Percentiles rank a stretch among this genome's conserved stretches.
Evolutionary conservation across 192 early-diverging fungal species (phyloP).

Genomic region (Coemansia sp.): DNA sequence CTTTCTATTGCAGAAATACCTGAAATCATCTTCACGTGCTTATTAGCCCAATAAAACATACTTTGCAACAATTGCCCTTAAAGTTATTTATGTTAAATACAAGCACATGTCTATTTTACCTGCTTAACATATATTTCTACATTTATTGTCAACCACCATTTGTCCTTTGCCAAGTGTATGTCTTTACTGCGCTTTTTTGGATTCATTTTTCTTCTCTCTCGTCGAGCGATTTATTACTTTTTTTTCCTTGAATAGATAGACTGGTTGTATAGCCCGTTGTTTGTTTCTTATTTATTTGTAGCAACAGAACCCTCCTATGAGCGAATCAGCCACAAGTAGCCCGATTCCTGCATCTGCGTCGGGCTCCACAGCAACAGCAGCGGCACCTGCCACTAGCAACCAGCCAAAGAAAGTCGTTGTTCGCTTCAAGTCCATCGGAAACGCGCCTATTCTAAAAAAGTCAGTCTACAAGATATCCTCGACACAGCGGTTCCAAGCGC

Average conservation of each 20-base stretch:
- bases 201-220: too few species aligned
- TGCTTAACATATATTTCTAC: background rate
- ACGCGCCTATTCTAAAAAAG: conserved; percentile 87
- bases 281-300: background rate
- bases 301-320: too few species aligned
- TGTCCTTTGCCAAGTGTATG: background rate
- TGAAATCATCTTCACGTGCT: background rate
- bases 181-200: background rate
- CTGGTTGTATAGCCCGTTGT: too few species aligned
- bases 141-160: too few species aligned
- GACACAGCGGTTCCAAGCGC: conserved; percentile 76
- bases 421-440: conserved; percentile 77
- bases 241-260: conserved; percentile 4
- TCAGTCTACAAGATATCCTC: conserved; percentile 81
- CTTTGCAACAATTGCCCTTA: background rate
- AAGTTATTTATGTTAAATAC: too few species aligned
- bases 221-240: background rate
- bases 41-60: background rate
- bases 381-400: conserved; percentile 2
- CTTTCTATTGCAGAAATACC: background rate
- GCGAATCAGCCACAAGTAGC: conserved; percentile 7
- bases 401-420: conserved; percentile 67
- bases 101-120: too few species aligned
- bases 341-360: conserved; percentile 7
- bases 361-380: conserved; percentile 6